These are phyloP conservation scores for Aurinia saxatilis DNA, from an alignment of 345 rosid species.

Conservation along the genomic window DNA sequence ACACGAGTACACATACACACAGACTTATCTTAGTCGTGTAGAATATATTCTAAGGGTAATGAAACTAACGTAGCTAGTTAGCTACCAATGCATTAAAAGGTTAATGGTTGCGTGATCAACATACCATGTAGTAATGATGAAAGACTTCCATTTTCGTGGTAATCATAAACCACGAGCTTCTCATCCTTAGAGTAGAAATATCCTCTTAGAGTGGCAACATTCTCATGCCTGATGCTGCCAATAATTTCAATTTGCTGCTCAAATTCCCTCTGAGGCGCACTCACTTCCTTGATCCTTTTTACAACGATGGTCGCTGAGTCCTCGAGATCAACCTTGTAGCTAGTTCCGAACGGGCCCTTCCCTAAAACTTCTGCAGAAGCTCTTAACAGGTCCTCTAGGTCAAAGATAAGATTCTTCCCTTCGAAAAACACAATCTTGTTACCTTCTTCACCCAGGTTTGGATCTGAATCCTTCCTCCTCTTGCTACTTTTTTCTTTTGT, in stretches of 20 bases:
- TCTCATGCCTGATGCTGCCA: slow-evolving; percentile 72
- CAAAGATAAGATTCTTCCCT: slow-evolving; percentile 73
- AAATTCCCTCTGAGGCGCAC: slow-evolving; percentile 59
- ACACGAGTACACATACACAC: not conserved
- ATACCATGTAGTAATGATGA: slow-evolving; percentile 76
- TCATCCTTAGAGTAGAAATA: slow-evolving; percentile 90
- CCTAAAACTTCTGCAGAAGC: slow-evolving; percentile 98
- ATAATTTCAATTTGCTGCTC: slow-evolving; percentile 84
- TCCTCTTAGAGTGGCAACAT: slow-evolving; percentile 70
- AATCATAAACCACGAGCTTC: slow-evolving; percentile 88
- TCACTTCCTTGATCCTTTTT: slow-evolving; percentile 87
- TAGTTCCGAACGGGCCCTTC: slow-evolving; percentile 85
- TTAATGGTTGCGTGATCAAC: not conserved
- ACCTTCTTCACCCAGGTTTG: slow-evolving; percentile 39
- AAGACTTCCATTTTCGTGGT: slow-evolving; percentile 57
- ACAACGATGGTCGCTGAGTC: slow-evolving; percentile 80
- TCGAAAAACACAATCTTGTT: slow-evolving; percentile 76
- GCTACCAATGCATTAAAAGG: not conserved
- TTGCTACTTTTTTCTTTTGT: slow-evolving; percentile 39
- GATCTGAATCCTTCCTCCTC: slow-evolving; percentile 45
- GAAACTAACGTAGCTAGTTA: not conserved
- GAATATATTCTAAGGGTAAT: not conserved
- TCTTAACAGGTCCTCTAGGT: slow-evolving; percentile 79
- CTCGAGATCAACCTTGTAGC: slow-evolving; percentile 80
- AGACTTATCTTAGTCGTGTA: not conserved